A percentile compares a stretch with the other conserved stretches of the same genome.
phyloP scores from a whole-genome alignment of 2,329 filamentous ascomycete species.

The Penicillium sp. region DNA sequence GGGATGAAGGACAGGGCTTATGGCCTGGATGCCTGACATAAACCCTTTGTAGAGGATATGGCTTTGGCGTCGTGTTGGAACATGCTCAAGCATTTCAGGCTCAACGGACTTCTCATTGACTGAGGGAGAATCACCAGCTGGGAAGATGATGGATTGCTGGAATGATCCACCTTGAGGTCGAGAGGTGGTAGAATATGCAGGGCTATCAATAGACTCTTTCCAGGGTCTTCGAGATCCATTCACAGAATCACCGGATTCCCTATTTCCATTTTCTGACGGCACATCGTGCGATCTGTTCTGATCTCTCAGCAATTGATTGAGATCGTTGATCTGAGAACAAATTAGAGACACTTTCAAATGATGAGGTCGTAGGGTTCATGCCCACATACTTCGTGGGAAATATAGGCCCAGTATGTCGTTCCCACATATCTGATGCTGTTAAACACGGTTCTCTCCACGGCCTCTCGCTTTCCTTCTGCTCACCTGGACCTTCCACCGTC shows the following conservation, averaged over 20 bases:
- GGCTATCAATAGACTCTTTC: conserved; percentile 22
- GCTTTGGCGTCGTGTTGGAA: conserved; percentile 48
- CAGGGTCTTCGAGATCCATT: conserved; percentile 20
- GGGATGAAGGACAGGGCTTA: conserved; percentile 49
- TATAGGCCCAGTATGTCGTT: conserved; percentile 50
- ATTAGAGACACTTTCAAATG: not conserved
- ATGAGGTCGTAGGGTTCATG: not conserved
- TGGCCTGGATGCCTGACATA: conserved; percentile 49
- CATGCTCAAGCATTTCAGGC: conserved; percentile 43
- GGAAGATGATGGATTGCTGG: conserved; percentile 41
- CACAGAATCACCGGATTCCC: conserved; percentile 25
- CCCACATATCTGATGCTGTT: conserved; percentile 42
- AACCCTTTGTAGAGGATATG: conserved; percentile 51
- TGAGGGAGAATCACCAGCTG: conserved; percentile 38
- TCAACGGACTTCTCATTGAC: conserved; percentile 36
- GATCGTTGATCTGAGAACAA: conserved; percentile 41
- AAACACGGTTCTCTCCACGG: conserved; percentile 1
- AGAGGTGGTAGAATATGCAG: conserved; percentile 9
- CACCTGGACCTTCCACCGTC: conserved; percentile 42
- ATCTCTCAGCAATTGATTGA: conserved; percentile 46
- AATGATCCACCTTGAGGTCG: conserved; percentile 32
- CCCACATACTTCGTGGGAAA: conserved; percentile 43
- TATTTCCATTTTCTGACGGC: conserved; percentile 21
- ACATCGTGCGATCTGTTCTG: conserved; percentile 41
- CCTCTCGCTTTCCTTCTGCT: not conserved